Conservation (phyloP, 2,329 filamentous ascomycete genomes). For the Colletotrichum trifolii region DNA sequence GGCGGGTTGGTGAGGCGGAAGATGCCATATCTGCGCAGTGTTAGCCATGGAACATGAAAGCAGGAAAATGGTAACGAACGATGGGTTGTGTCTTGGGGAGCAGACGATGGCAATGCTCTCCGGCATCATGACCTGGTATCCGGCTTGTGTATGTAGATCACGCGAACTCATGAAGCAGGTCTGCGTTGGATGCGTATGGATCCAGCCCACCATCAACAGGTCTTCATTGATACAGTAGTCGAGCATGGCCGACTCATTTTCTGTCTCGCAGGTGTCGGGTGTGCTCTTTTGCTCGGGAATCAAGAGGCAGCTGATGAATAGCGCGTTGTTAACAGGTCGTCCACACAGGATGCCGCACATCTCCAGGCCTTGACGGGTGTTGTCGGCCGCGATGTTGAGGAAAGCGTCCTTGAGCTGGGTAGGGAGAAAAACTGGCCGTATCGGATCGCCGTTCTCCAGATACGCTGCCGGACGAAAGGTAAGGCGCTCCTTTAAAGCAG, state of each 20-base stretch:
- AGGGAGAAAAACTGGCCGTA: conserved; percentile 90
- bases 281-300: conserved; percentile 93
- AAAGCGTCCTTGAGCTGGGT: conserved; percentile 79
- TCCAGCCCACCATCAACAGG: conserved; percentile 92
- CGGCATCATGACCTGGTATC: conserved; percentile 95
- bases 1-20: conserved; percentile 95
- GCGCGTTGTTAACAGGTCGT: conserved; percentile 88
- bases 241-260: conserved; percentile 85
- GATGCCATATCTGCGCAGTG: conserved; percentile 77
- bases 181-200: conserved; percentile 96
- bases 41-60: conserved; percentile 11
- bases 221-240: conserved; percentile 90
- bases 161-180: conserved; percentile 98
- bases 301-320: conserved; percentile 89
- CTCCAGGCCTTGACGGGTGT: conserved; percentile 86
- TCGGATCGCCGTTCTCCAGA: conserved; percentile 87
- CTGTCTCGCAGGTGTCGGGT: conserved; percentile 93
- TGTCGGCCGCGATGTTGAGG: conserved; percentile 76
- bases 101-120: conserved; percentile 98
- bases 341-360: conserved; percentile 96
- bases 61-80: conserved; percentile 61
- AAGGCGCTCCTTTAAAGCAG: conserved; percentile 64
- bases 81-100: conserved; percentile 81
- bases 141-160: conserved; percentile 92
- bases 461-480: conserved; percentile 88